phyloP scores from a whole-genome alignment of 768 basidiomycete genomes.

The Lactarius hengduanensis region DNA sequence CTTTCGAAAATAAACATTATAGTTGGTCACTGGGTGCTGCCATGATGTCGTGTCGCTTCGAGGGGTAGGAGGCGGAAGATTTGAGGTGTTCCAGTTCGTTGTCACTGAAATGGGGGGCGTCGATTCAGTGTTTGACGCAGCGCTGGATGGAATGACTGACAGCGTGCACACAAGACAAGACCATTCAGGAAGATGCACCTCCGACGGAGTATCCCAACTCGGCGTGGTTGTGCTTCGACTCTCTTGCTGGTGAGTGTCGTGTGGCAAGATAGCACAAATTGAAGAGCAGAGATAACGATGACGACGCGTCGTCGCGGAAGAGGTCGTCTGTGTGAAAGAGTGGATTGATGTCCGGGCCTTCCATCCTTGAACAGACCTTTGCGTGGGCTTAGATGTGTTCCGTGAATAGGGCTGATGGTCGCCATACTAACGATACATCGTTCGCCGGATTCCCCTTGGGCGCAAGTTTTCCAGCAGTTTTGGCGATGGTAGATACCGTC shows the following conservation, averaged over 20 bases:
- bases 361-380: constrained; percentile 67
- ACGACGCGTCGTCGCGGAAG: constrained; percentile 8
- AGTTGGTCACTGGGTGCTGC: constrained; percentile 1
- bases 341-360: constrained; percentile 72
- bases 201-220: constrained; percentile 5
- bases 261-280: constrained; percentile 63
- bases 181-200: constrained; percentile 29
- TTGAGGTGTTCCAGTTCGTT: constrained; percentile 55
- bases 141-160: background rate
- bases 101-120: constrained; percentile 38
- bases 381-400: constrained; percentile 50
- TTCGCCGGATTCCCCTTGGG: constrained; percentile 53
- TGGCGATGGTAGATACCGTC: constrained; percentile 79
- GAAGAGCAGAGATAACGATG: constrained; percentile 37
- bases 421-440: constrained; percentile 41
- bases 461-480: constrained; percentile 75
- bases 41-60: constrained; percentile 42
- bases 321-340: constrained; percentile 40
- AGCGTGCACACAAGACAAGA: constrained; percentile 22
- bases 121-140: background rate
- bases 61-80: constrained; percentile 61
- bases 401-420: constrained; percentile 6
- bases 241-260: constrained; percentile 59
- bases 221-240: constrained; percentile 41
- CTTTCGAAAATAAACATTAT: background rate